phyloP scores from a whole-genome alignment of 352 stramenopile species.

The Phytophthora rubi region DNA sequence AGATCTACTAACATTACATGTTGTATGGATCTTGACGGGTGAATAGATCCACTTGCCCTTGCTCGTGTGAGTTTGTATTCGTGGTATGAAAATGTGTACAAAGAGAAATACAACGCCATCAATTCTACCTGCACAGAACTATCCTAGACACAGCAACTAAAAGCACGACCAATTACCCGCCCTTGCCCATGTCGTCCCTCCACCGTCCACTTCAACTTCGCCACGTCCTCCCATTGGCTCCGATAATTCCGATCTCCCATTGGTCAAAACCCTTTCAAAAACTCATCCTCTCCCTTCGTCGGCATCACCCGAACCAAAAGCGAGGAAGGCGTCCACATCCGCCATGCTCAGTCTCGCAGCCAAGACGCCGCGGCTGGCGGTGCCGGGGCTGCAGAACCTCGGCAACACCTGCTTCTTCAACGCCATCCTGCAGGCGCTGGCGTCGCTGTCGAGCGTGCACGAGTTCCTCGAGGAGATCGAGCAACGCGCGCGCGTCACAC shows the following conservation, averaged over 20 bases:
- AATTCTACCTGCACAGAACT: not conserved
- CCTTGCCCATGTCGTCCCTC: not conserved
- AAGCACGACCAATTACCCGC: not conserved
- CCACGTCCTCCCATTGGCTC: constrained; percentile 26
- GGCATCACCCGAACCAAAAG: constrained; percentile 28
- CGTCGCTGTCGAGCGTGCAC: constrained; percentile 70
- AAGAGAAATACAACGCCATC: not conserved
- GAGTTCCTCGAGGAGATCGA: constrained; percentile 75
- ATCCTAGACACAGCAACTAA: not conserved
- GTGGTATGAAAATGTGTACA: too few relatives aligned
- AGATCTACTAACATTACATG: too few relatives aligned
- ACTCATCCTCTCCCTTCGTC: constrained; percentile 15
- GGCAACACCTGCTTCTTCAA: constrained; percentile 93
- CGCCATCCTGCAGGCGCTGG: constrained; percentile 86
- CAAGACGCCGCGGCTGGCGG: constrained; percentile 33
- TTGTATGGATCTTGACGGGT: too few relatives aligned
- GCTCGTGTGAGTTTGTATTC: too few relatives aligned
- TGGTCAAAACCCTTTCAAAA: constrained; percentile 22
- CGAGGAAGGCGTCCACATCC: not conserved
- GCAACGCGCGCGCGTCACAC: constrained; percentile 42
- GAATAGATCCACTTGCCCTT: too few relatives aligned
- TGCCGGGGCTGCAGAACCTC: constrained; percentile 88
- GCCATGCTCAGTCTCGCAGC: constrained; percentile 27
- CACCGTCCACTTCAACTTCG: constrained; percentile 2
- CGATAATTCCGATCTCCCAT: not conserved